phyloP scores from a whole-genome alignment of 805 yeast species.

The Vanderwaltozyma polyspora region DNA sequence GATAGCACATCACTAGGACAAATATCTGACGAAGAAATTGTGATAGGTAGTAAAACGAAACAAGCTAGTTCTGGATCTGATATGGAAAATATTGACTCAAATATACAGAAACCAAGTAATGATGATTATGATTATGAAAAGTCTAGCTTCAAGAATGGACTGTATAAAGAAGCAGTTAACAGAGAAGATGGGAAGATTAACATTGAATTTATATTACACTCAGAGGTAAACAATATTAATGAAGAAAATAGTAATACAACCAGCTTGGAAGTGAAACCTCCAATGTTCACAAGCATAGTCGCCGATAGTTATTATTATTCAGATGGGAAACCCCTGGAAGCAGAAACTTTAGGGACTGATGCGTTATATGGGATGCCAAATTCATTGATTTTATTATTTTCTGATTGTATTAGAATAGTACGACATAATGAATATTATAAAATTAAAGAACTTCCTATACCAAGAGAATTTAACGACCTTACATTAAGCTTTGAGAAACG shows the following conservation, averaged over 20 bases:
- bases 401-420: constrained; percentile 57
- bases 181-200: background rate
- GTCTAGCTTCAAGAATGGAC: background rate
- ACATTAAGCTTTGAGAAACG: constrained; percentile 35
- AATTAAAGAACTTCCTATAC: constrained; percentile 13
- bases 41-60: constrained; percentile 15
- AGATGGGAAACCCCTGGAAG: background rate
- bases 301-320: constrained; percentile 25
- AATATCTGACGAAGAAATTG: constrained; percentile 7
- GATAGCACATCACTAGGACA: constrained; percentile 46
- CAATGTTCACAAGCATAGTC: constrained; percentile 35
- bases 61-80: background rate
- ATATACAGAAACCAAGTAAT: background rate
- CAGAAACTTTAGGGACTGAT: constrained; percentile 56
- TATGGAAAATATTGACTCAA: background rate
- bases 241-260: background rate
- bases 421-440: constrained; percentile 46
- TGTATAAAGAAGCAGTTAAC: background rate
- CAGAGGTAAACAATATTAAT: no score
- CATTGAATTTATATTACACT: no score
- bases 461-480: constrained; percentile 15
- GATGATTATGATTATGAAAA: background rate
- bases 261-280: constrained; percentile 8
- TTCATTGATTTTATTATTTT: constrained; percentile 59
- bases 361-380: constrained; percentile 78